Evolutionary conservation across 2,329 filamentous ascomycete genomes (phyloP).

Genomic region (Calonectria hawksworthii): DNA sequence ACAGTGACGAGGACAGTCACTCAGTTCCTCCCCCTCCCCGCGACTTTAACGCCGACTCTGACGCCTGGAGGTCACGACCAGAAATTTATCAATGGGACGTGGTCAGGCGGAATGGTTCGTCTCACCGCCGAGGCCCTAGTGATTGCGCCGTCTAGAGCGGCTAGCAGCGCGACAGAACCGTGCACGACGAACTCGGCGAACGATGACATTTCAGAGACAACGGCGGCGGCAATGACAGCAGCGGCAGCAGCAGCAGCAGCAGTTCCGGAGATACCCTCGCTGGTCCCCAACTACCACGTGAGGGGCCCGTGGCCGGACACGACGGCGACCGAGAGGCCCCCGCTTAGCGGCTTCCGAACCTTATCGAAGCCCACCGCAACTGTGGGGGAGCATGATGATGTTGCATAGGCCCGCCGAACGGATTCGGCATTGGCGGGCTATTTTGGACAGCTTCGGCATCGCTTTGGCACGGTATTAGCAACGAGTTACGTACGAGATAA

Average conservation of each 20-base stretch:
- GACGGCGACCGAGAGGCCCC: constrained; percentile 16
- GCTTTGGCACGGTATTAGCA: constrained; percentile 11
- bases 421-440: constrained; percentile 7
- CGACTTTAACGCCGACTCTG: neutral
- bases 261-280: constrained; percentile 15
- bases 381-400: constrained; percentile 27
- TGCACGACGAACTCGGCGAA: constrained; percentile 6
- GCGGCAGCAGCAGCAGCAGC: neutral
- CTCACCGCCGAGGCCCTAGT: neutral
- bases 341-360: constrained; percentile 43
- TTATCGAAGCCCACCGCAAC: constrained; percentile 38
- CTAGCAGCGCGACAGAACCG: constrained; percentile 4
- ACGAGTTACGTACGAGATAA: constrained; percentile 28
- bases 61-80: neutral
- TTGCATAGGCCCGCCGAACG: constrained; percentile 10
- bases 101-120: neutral
- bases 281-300: constrained; percentile 4
- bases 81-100: neutral
- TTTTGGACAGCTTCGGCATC: constrained; percentile 19
- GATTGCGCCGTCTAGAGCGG: neutral
- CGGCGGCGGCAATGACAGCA: neutral
- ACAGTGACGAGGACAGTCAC: constrained; percentile 31
- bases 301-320: constrained; percentile 12
- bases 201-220: constrained; percentile 17
- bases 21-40: constrained; percentile 27